A percentile compares a stretch with the other conserved stretches of the same genome.
These are phyloP conservation scores for Didymella segeticola DNA, from an alignment of 2,329 filamentous ascomycete species.

Conservation along the genomic window DNA sequence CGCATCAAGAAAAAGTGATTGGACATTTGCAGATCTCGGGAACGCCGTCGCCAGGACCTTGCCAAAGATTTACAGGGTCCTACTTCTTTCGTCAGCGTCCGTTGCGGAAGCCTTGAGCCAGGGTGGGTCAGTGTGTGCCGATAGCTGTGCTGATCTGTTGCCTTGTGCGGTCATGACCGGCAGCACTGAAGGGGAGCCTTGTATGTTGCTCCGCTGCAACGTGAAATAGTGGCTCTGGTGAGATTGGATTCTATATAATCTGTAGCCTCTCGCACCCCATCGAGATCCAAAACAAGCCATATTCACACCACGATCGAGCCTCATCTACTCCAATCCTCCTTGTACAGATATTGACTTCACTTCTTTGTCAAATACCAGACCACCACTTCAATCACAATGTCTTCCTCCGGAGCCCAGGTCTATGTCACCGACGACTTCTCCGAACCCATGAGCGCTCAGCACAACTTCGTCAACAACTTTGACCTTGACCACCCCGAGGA, in stretches of 20 bases:
- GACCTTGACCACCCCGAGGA: slow-evolving; percentile 48
- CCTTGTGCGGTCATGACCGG: slow-evolving; percentile 25
- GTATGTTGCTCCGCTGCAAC: slow-evolving; percentile 18
- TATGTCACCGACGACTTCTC: slow-evolving; percentile 51
- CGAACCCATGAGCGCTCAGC: slow-evolving; percentile 51
- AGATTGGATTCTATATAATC: slow-evolving; percentile 30
- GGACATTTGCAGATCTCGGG: slow-evolving; percentile 3
- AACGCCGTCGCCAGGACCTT: neutral
- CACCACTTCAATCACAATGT: slow-evolving; percentile 24
- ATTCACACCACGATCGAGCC: neutral
- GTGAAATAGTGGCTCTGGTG: slow-evolving; percentile 12
- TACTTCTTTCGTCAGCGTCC: no score
- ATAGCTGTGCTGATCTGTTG: slow-evolving; percentile 33
- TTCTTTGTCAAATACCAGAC: neutral
- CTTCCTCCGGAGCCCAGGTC: slow-evolving; percentile 32
- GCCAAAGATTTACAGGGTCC: no score
- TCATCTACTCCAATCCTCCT: neutral
- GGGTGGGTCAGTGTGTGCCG: slow-evolving; percentile 28
- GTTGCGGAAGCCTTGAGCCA: slow-evolving; percentile 27
- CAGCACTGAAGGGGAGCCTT: slow-evolving; percentile 3
- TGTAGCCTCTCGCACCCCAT: neutral
- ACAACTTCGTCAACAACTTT: slow-evolving; percentile 54
- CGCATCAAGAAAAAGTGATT: slow-evolving; percentile 23
- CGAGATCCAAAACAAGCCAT: slow-evolving; percentile 5
- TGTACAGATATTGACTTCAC: no score